A percentile compares a stretch with the other conserved stretches of the same genome.
Evolutionary conservation across 2,329 filamentous ascomycete genomes (phyloP).

Genomic region (Sarocladiaceae sp.): DNA sequence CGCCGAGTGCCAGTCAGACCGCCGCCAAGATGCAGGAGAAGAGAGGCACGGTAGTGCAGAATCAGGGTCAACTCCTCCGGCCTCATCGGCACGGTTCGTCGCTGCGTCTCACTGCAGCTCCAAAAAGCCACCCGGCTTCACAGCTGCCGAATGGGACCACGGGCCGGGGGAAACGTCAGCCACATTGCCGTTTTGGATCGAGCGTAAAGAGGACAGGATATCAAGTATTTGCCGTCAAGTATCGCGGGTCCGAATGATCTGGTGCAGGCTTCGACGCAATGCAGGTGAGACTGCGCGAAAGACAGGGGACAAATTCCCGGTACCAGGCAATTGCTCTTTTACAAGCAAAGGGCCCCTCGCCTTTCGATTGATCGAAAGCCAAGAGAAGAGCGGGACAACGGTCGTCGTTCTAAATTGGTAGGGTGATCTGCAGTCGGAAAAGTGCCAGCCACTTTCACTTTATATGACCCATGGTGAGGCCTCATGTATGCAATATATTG

Average conservation of each 20-base stretch:
- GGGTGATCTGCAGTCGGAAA: constrained; percentile 6
- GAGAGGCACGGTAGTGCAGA: background rate
- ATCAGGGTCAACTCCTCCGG: background rate
- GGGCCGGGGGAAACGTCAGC: background rate
- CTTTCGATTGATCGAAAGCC: background rate
- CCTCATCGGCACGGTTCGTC: constrained; percentile 1
- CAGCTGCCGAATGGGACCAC: constrained; percentile 1
- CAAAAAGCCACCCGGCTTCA: constrained; percentile 1
- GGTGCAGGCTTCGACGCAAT: too few species aligned
- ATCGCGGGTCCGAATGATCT: background rate
- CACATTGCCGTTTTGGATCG: background rate
- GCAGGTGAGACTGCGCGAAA: background rate
- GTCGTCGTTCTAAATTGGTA: background rate
- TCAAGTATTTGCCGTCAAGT: background rate
- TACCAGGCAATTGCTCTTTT: background rate
- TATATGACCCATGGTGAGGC: background rate
- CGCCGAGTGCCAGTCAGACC: background rate
- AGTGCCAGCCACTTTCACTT: background rate
- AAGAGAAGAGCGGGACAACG: background rate
- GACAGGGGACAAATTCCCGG: background rate
- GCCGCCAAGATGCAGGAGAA: background rate
- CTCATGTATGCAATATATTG: constrained; percentile 10
- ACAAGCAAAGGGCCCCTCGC: background rate
- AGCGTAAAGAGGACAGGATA: background rate
- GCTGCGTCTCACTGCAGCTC: background rate